Evolutionary conservation across 2,329 filamentous ascomycete species (phyloP).

Genomic region (Blastomyces gilchristii): DNA sequence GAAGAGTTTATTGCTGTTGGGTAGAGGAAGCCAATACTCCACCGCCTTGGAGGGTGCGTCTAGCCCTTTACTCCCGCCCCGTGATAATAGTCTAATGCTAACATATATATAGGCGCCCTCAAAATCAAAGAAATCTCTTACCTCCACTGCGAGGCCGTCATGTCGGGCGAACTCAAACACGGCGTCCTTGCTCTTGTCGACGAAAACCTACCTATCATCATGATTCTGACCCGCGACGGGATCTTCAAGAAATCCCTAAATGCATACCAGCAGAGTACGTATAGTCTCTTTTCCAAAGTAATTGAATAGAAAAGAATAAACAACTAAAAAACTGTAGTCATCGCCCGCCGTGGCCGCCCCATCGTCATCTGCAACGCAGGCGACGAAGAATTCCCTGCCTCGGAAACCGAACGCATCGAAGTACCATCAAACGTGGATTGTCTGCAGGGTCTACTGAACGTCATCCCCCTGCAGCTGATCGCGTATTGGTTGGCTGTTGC

Average conservation of each 20-base stretch:
- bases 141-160: constrained; percentile 98
- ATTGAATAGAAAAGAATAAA: background rate
- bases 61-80: constrained; percentile 6
- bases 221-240: constrained; percentile 94
- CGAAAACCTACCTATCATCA: constrained; percentile 97
- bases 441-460: constrained; percentile 93
- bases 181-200: constrained; percentile 95
- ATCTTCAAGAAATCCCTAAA: constrained; percentile 99
- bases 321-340: constrained; percentile 47
- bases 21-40: constrained; percentile 91
- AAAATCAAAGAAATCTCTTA: constrained; percentile 99
- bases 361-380: constrained; percentile 95
- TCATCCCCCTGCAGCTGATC: constrained; percentile 94
- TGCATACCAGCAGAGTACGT: constrained; percentile 87
- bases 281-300: constrained; percentile 10
- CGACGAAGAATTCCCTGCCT: constrained; percentile 79
- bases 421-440: constrained; percentile 91
- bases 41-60: constrained; percentile 75
- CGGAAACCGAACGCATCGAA: constrained; percentile 92
- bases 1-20: constrained; percentile 87
- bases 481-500: constrained; percentile 97
- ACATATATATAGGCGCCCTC: constrained; percentile 52
- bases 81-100: constrained; percentile 8
- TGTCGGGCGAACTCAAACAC: constrained; percentile 99
- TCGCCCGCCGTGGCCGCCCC: constrained; percentile 87